These are phyloP conservation scores for Triangularia setosa DNA, from an alignment of 2,329 filamentous ascomycete genomes.

Conservation along the genomic window DNA sequence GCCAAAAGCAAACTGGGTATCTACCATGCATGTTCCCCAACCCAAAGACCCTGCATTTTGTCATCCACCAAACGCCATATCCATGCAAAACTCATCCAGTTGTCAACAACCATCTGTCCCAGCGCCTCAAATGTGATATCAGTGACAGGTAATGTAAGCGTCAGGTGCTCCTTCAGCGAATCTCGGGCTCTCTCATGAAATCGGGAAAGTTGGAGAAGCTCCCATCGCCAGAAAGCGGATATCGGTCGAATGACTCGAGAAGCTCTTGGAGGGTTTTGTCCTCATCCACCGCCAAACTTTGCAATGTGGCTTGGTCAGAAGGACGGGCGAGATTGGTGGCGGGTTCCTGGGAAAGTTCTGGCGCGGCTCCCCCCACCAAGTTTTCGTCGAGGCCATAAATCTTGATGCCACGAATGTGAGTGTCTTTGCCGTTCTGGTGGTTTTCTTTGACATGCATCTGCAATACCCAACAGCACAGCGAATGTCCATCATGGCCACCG, in stretches of 20 bases:
- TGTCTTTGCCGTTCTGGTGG: constrained; percentile 98
- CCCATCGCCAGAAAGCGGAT: constrained; percentile 29
- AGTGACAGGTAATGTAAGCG: background rate
- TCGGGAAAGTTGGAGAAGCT: constrained; percentile 33
- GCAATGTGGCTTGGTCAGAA: constrained; percentile 26
- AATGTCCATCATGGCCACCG: constrained; percentile 62
- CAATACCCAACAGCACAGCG: constrained; percentile 82
- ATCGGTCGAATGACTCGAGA: constrained; percentile 30
- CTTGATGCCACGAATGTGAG: constrained; percentile 90
- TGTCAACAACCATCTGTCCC: background rate
- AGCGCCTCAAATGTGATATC: background rate
- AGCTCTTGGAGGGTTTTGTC: constrained; percentile 32
- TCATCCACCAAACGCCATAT: background rate
- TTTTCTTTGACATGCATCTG: constrained; percentile 92
- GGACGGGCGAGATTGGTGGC: constrained; percentile 31
- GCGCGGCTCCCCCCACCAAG: constrained; percentile 35
- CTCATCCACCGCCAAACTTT: constrained; percentile 32
- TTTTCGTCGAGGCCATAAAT: constrained; percentile 64
- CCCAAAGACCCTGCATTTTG: background rate
- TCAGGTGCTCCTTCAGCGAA: constrained; percentile 30
- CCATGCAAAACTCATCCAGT: constrained; percentile 3
- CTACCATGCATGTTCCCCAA: constrained; percentile 2
- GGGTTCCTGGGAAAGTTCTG: constrained; percentile 34
- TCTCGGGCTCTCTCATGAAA: constrained; percentile 41
- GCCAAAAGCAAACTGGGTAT: constrained; percentile 9